Base-by-base conservation (phyloP, 2,329 filamentous ascomycete genomes). In the Xenoacremonium recifei region DNA sequence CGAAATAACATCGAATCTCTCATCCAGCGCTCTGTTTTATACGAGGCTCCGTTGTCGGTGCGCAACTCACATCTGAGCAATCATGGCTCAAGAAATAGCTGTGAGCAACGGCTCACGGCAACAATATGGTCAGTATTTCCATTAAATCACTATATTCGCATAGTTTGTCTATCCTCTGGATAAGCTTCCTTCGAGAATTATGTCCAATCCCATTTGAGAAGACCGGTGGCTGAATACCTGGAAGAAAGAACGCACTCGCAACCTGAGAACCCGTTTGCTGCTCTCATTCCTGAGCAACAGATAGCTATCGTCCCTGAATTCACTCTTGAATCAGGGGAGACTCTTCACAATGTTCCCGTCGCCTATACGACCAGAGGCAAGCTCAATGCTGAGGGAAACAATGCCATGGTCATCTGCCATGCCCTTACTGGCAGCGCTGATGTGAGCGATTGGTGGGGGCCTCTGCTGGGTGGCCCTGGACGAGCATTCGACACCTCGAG, bases 251-350 rank as follows among this genome's bases (percentile, higher is more conserved):
- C 65, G 53, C 71, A 66, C 51, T 71, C 79, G 41, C 89, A 96
- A 67, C 83, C 87, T 59, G 92, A 96, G 71, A 99, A 97, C 69
- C 92, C 91, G 21, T 97, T 91, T 64, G 82, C 88, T 47, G 70
- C 77, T 50, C 76, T 97, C 60, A 95, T 99, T 39, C 85, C 89
- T 39, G 85, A 96, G 58, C 93, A 97, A 69, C 77, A 85, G 40
- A 86, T 95, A 59, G 89, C 87, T 43, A 80, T 93, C 47, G 80
- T 99, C 41, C 92, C 93, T 2, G 84, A 84, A 19, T 96, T 96
- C 65, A 90, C 86, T 7, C 86, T 99, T 52, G 93, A 99, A 67
- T 97, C 91, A 2, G 93, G 93, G 36, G 89, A 87, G 18, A 85
- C 80, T 1, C 76, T 99, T 16, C 71, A 77, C 54, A 93, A 97